Evolutionary conservation across 2,329 filamentous ascomycete genomes (phyloP).

Genomic region (Alternaria tenuissima): DNA sequence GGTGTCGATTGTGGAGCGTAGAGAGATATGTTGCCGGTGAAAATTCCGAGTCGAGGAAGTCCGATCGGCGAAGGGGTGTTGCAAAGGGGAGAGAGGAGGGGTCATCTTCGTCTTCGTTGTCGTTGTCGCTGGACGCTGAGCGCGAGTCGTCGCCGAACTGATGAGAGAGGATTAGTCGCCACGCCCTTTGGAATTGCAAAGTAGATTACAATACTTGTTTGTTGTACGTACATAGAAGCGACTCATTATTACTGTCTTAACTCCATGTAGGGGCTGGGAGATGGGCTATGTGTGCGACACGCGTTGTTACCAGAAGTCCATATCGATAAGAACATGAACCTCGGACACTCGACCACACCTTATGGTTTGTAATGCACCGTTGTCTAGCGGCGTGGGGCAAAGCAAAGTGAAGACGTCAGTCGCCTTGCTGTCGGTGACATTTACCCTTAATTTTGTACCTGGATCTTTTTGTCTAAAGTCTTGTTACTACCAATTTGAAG

Average conservation of each 20-base stretch:
- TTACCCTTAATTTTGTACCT: not conserved
- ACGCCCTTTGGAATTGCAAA: not conserved
- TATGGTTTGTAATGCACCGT: slow-evolving; percentile 14
- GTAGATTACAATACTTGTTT: not conserved
- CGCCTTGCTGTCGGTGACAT: not conserved
- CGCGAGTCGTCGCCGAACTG: slow-evolving; percentile 24
- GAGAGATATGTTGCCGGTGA: slow-evolving; percentile 84
- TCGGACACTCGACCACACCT: slow-evolving; percentile 17
- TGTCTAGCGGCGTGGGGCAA: slow-evolving; percentile 17
- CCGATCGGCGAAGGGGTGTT: slow-evolving; percentile 78
- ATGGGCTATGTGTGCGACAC: not conserved
- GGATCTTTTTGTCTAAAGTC: not conserved
- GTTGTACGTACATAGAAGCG: slow-evolving; percentile 56
- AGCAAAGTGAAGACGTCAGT: slow-evolving; percentile 11
- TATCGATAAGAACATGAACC: slow-evolving; percentile 32
- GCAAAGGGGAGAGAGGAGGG: slow-evolving; percentile 82
- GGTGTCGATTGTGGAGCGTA: slow-evolving; percentile 83
- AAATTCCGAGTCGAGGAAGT: slow-evolving; percentile 81
- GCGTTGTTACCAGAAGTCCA: slow-evolving; percentile 13
- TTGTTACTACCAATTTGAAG: not conserved
- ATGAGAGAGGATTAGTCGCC: slow-evolving; percentile 1
- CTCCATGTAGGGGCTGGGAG: slow-evolving; percentile 15
- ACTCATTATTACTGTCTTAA: slow-evolving; percentile 51
- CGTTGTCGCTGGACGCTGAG: slow-evolving; percentile 13
- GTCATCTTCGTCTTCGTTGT: slow-evolving; percentile 62